Percentiles rank a stretch among this genome's conserved stretches.
Conservation (phyloP, 495 filamentous ascomycete genomes). For the Trichoderma virens region DNA sequence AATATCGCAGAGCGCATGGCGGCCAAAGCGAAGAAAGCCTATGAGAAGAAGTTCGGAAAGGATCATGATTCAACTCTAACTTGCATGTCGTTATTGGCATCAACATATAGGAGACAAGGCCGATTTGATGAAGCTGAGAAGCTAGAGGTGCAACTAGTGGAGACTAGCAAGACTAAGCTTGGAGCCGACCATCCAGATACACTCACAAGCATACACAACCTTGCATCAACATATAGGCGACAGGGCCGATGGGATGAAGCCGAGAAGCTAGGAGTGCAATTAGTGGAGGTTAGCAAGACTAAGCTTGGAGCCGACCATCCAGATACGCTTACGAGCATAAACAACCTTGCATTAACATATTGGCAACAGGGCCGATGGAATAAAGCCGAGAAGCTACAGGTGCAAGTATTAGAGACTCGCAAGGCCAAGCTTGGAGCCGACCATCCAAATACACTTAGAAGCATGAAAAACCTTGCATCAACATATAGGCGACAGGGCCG, state of each 20-base stretch:
- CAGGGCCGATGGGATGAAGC: constrained; percentile 29
- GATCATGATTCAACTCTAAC: constrained; percentile 29
- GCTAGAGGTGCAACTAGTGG: constrained; percentile 23
- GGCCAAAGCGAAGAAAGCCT: no score
- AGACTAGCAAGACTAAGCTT: constrained; percentile 22
- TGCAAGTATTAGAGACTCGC: constrained; percentile 17
- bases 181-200: constrained; percentile 34
- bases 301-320: neutral
- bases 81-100: constrained; percentile 15
- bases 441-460: neutral
- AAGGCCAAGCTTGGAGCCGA: neutral
- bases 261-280: constrained; percentile 17
- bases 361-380: neutral
- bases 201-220: constrained; percentile 30
- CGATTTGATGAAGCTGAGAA: constrained; percentile 31
- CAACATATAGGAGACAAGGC: constrained; percentile 25
- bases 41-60: constrained; percentile 22
- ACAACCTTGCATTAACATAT: neutral
- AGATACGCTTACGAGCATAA: neutral
- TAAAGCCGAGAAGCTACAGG: neutral
- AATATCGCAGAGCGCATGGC: no score
- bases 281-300: neutral
- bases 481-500: neutral
- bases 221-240: constrained; percentile 24
- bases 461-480: neutral